Percentiles rank a stretch among this genome's conserved stretches.
phyloP scores from a whole-genome alignment of 2,329 filamentous ascomycete genomes.

The Nemania abortiva region DNA sequence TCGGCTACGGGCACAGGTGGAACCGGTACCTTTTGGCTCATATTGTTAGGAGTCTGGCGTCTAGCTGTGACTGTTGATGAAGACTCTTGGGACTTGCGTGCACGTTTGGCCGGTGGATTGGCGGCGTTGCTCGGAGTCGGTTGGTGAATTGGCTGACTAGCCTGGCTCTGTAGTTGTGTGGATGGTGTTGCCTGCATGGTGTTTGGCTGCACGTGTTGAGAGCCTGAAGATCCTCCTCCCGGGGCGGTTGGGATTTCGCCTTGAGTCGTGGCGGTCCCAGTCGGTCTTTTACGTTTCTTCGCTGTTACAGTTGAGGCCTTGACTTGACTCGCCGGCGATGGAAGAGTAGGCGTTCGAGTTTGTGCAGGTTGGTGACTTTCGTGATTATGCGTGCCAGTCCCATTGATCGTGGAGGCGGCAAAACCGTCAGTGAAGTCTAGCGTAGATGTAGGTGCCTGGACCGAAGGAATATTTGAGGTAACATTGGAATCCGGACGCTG shows the following conservation, averaged over 20 bases:
- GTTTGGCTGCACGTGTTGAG: constrained; percentile 41
- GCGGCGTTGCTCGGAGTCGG: constrained; percentile 31
- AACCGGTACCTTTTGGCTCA: constrained; percentile 41
- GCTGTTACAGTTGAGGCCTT: constrained; percentile 50
- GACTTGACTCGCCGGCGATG: constrained; percentile 46
- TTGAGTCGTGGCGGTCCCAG: constrained; percentile 39
- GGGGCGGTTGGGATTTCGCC: constrained; percentile 32
- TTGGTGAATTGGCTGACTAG: constrained; percentile 42
- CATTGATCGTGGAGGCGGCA: constrained; percentile 36
- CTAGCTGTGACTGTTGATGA: constrained; percentile 41
- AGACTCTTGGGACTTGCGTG: constrained; percentile 50
- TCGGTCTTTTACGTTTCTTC: constrained; percentile 51
- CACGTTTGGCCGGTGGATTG: constrained; percentile 47
- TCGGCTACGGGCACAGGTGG: constrained; percentile 40
- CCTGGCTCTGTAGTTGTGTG: constrained; percentile 40
- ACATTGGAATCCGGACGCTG: constrained; percentile 33
- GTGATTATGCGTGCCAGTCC: constrained; percentile 39
- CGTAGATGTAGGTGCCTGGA: constrained; percentile 30
- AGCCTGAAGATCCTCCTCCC: constrained; percentile 26
- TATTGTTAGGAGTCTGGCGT: constrained; percentile 44
- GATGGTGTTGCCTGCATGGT: constrained; percentile 36
- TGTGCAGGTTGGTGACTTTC: constrained; percentile 31
- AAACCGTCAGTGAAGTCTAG: constrained; percentile 36
- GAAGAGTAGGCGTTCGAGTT: constrained; percentile 28
- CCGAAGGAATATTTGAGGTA: constrained; percentile 26